A percentile compares a stretch with the other conserved stretches of the same genome.
phyloP scores from a whole-genome alignment of 495 filamentous ascomycete species.

The Glutinoglossum americanum region DNA sequence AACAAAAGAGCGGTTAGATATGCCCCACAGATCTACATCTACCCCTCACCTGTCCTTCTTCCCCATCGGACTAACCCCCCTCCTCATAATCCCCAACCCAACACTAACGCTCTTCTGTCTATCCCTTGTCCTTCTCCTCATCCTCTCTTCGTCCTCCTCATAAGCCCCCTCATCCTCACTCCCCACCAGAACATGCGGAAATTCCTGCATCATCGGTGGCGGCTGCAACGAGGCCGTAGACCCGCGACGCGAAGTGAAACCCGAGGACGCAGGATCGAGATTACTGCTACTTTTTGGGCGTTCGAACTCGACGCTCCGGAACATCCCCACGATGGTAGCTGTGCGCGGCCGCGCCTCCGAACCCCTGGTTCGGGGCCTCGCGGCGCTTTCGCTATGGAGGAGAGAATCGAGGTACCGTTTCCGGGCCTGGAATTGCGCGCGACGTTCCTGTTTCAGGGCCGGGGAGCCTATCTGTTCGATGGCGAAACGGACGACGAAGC shows the following conservation, averaged over 20 bases:
- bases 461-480: slow-evolving; percentile 64
- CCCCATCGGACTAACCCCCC: not conserved
- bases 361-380: too few species aligned
- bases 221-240: too few species aligned
- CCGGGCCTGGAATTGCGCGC: slow-evolving; percentile 49
- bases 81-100: not conserved
- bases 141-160: not conserved
- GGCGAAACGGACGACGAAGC: slow-evolving; percentile 43
- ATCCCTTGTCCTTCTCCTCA: not conserved
- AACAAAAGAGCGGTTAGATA: too few species aligned
- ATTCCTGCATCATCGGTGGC: too few species aligned
- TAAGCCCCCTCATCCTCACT: not conserved
- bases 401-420: slow-evolving; percentile 39
- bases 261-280: too few species aligned
- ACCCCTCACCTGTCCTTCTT: not conserved
- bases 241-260: too few species aligned
- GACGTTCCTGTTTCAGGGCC: slow-evolving; percentile 58
- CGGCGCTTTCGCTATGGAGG: slow-evolving; percentile 21
- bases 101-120: not conserved
- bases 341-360: too few species aligned
- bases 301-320: too few species aligned
- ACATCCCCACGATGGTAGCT: too few species aligned
- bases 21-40: too few species aligned
- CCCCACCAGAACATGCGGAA: not conserved
- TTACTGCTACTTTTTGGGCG: too few species aligned